phyloP scores from a whole-genome alignment of 495 filamentous ascomycete genomes.

The Trichocladium antarcticum region DNA sequence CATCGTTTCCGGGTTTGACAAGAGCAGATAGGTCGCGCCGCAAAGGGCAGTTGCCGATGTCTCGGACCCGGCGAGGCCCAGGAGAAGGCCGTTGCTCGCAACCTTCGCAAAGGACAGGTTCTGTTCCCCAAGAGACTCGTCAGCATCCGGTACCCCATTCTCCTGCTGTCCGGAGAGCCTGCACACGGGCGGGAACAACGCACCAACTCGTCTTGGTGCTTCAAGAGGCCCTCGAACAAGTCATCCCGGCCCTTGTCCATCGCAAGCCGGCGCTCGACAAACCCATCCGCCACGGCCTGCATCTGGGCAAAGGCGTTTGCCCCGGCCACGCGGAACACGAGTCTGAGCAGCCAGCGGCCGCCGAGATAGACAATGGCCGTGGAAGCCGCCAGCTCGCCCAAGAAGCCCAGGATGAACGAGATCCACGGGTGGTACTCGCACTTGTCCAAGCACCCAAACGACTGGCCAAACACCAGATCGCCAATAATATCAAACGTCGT shows the following conservation, averaged over 20 bases:
- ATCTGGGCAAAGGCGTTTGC: neutral
- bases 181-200: neutral
- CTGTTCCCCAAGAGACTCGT: too few species aligned
- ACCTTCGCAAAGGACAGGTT: conserved; percentile 2
- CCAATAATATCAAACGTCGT: conserved; percentile 49
- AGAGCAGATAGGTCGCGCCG: conserved; percentile 39
- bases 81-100: conserved; percentile 6
- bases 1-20: conserved; percentile 32
- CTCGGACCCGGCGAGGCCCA: conserved; percentile 31
- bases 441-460: conserved; percentile 40
- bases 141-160: too few species aligned
- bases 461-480: conserved; percentile 44
- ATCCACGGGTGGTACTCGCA: conserved; percentile 28
- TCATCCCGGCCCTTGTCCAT: conserved; percentile 24
- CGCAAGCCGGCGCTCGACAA: conserved; percentile 23
- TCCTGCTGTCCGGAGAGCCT: too few species aligned
- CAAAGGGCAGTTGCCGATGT: conserved; percentile 46
- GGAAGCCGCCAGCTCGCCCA: conserved; percentile 20
- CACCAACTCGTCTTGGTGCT: conserved; percentile 21
- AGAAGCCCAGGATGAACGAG: conserved; percentile 18
- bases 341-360: conserved; percentile 5
- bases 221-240: conserved; percentile 32
- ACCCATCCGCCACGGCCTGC: conserved; percentile 4
- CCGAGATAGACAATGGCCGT: conserved; percentile 19
- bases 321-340: conserved; percentile 2